phyloP scores from a whole-genome alignment of 805 yeast genomes.

The Candida multigemmis region DNA sequence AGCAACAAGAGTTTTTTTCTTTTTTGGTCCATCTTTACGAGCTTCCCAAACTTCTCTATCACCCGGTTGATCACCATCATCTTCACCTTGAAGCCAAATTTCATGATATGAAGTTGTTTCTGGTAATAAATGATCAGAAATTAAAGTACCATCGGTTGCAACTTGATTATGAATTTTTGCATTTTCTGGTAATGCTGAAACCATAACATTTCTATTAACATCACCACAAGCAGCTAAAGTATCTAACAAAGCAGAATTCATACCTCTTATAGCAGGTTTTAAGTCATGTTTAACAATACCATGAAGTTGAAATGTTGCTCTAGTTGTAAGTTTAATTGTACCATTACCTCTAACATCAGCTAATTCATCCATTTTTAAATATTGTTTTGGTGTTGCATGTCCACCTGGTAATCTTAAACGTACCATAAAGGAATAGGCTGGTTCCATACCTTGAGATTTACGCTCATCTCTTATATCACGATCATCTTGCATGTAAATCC shows the following conservation, averaged over 20 bases:
- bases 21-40: constrained; percentile 68
- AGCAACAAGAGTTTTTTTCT: constrained; percentile 75
- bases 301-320: constrained; percentile 95
- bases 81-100: constrained; percentile 88
- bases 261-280: constrained; percentile 86
- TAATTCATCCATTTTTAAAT: constrained; percentile 77
- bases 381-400: constrained; percentile 76
- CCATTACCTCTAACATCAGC: constrained; percentile 83
- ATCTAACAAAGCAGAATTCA: constrained; percentile 85
- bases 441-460: constrained; percentile 87
- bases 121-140: constrained; percentile 82
- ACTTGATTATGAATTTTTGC: constrained; percentile 76
- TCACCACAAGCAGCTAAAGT: constrained; percentile 98
- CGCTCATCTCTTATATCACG: constrained; percentile 92
- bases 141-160: constrained; percentile 47
- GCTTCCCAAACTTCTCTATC: constrained; percentile 56
- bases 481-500: constrained; percentile 97
- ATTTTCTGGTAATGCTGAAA: constrained; percentile 81
- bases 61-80: constrained; percentile 59
- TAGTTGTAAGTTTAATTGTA: constrained; percentile 87
- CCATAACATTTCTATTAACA: constrained; percentile 92
- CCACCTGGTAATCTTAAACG: constrained; percentile 96
- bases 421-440: constrained; percentile 95
- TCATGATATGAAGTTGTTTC: constrained; percentile 94
- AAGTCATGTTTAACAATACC: constrained; percentile 87